A percentile compares a stretch with the other conserved stretches of the same genome.
phyloP scores from a whole-genome alignment of 1,284 basidiomycete species.

The Heterobasidion occidentale region DNA sequence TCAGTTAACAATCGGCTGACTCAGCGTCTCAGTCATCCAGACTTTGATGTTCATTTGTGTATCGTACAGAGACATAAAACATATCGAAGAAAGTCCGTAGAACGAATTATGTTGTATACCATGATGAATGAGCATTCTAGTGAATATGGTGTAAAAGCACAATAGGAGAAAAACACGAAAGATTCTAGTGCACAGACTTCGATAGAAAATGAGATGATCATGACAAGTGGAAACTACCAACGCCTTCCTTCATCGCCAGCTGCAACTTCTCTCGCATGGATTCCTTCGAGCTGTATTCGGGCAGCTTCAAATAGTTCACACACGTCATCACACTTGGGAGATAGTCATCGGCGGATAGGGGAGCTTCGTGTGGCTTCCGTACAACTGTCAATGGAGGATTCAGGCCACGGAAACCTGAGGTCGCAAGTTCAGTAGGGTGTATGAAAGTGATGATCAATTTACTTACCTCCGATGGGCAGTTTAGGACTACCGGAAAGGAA shows the following conservation, averaged over 20 bases:
- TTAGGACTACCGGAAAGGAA: conserved; percentile 97
- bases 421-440: neutral
- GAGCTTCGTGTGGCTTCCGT: conserved; percentile 90
- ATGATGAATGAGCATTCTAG: neutral
- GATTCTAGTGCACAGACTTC: neutral
- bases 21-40: neutral
- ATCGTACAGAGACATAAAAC: neutral
- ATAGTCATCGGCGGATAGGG: conserved; percentile 88
- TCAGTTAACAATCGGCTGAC: neutral
- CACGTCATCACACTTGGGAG: conserved; percentile 99
- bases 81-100: neutral
- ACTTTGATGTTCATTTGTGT: no score
- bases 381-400: conserved; percentile 96
- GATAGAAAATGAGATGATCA: conserved; percentile 24
- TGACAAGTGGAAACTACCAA: conserved; percentile 93
- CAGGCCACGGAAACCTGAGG: conserved; percentile 87
- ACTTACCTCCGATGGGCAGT: conserved; percentile 83
- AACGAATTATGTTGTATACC: neutral
- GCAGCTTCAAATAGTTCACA: conserved; percentile 93
- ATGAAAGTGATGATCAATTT: neutral
- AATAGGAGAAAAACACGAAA: neutral
- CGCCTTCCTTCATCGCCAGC: conserved; percentile 83
- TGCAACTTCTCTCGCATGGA: conserved; percentile 76
- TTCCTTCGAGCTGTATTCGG: conserved; percentile 82
- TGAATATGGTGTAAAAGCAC: neutral